Percentiles rank a stretch among this genome's conserved stretches.
phyloP scores from a whole-genome alignment of 2,329 filamentous ascomycete genomes.

The Chaetomium sp. region DNA sequence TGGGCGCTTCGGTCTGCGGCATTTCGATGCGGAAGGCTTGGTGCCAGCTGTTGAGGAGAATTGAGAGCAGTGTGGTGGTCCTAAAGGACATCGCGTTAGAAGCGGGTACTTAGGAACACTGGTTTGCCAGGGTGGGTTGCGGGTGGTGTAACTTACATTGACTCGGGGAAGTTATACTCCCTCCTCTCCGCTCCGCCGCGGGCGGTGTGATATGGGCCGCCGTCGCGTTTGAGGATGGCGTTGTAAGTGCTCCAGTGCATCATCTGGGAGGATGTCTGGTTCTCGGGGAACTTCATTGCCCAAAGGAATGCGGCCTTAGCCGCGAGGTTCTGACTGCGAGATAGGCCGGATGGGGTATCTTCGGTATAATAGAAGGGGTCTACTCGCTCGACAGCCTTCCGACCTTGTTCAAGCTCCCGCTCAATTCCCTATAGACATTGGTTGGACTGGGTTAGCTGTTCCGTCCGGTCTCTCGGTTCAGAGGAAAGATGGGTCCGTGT shows the following conservation, averaged over 20 bases:
- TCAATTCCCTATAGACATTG: no score
- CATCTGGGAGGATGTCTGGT: background rate
- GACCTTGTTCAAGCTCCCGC: no score
- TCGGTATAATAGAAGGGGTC: background rate
- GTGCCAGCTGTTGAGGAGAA: background rate
- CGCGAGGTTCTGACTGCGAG: background rate
- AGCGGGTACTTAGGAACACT: background rate
- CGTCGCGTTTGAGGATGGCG: background rate
- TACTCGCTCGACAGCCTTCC: no score
- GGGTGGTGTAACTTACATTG: background rate
- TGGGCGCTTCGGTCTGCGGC: background rate
- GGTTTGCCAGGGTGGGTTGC: no score
- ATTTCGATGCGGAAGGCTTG: background rate
- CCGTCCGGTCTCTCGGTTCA: no score
- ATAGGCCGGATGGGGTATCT: background rate
- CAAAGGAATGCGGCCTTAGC: background rate
- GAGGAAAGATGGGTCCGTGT: no score
- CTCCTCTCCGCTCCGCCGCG: background rate
- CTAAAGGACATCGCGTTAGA: background rate
- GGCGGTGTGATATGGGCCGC: background rate
- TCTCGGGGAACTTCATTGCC: conserved; percentile 2
- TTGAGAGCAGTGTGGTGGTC: background rate
- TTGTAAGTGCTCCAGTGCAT: background rate
- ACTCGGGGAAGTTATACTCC: background rate
- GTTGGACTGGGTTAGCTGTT: no score